Base-by-base conservation (phyloP, 2,329 filamentous ascomycete species). In the Ascochyta clinopodiicola region DNA sequence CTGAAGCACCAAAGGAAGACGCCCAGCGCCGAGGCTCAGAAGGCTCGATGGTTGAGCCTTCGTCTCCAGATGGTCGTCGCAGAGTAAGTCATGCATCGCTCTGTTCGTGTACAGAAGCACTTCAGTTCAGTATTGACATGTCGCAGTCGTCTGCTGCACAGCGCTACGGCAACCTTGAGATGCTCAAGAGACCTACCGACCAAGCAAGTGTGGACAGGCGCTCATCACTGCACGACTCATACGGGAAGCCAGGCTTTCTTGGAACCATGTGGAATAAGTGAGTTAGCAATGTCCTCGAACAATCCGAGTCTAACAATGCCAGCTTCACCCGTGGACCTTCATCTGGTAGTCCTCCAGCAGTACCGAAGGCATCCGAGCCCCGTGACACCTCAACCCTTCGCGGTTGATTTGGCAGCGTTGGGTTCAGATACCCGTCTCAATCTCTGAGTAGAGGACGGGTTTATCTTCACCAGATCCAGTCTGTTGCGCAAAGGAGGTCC, bases 191-290 rank as follows among this genome's bases (percentile, higher is more conserved):
- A 29, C 68, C 70, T n/a, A 63, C 59, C 27, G 69, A 73, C 22
- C 60, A 67, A 10, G 56, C 70, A 27, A 67, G 63, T 36, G 38
- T 63, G 3, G 64, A 64, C 6, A 62, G 73, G 44, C 63, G 73
- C 46, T 48, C 67, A 3, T 74, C 72, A 29, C 46, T 73, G 2
- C 67, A 72, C 19, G 73, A 75, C 37, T 63, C 68, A 3, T 74
- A 74, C 25, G 68, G 65, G 29, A 73, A 72, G 56, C 57, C 68
- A 7, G 71, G 72, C 4, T 50, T 75, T 6, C 27, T 75, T 8
- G 73, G 72, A 13, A 61, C 57, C 0, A 61, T 69, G 64, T 75
- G 73, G 73, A 74, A 75, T 47, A 74, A 68, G 73, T 72, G 59
- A 43, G 64, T 36, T 39, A 9, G 15, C 19, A 27, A 25, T 10